A percentile compares a stretch with the other conserved stretches of the same genome.
Evolutionary conservation across 2,329 filamentous ascomycete species (phyloP).

Genomic region (Paraconiothyrium sp.): DNA sequence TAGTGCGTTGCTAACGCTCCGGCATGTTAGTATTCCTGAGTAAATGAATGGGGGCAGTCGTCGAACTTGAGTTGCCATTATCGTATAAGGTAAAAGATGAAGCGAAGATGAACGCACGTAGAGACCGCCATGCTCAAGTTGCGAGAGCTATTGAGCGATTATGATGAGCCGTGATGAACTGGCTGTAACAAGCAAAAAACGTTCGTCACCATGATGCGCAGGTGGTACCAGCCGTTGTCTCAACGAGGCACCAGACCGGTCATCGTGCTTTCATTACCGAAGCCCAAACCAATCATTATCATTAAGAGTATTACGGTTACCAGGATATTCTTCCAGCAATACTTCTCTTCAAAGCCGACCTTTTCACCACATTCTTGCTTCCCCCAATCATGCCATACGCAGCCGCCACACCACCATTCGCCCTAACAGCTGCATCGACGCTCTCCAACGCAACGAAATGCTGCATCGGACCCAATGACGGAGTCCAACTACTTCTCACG

Average conservation of each 20-base stretch:
- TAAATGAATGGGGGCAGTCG: too few relatives aligned
- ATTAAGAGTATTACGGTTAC: conserved; percentile 12
- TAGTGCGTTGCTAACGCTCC: too few relatives aligned
- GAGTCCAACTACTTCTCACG: conserved; percentile 19
- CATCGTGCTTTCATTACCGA: not conserved
- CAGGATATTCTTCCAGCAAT: conserved; percentile 24
- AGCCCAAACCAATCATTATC: not conserved
- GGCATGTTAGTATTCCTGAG: too few relatives aligned
- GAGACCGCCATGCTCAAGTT: too few relatives aligned
- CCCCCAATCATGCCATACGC: conserved; percentile 28
- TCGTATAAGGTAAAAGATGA: too few relatives aligned
- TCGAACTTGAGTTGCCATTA: too few relatives aligned
- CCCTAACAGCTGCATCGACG: conserved; percentile 28
- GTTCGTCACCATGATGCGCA: too few relatives aligned
- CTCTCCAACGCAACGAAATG: conserved; percentile 30
- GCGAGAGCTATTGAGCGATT: too few relatives aligned
- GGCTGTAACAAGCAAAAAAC: too few relatives aligned
- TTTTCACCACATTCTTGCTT: conserved; percentile 7
- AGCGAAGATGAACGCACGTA: too few relatives aligned
- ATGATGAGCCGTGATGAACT: too few relatives aligned
- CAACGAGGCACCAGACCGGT: not conserved
- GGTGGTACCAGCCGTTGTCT: not conserved
- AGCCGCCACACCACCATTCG: conserved; percentile 26
- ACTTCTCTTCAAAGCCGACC: conserved; percentile 10
- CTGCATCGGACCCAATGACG: conserved; percentile 24